These are phyloP conservation scores for Gossypium stocksii DNA, from an alignment of 345 rosid species.

Conservation along the genomic window DNA sequence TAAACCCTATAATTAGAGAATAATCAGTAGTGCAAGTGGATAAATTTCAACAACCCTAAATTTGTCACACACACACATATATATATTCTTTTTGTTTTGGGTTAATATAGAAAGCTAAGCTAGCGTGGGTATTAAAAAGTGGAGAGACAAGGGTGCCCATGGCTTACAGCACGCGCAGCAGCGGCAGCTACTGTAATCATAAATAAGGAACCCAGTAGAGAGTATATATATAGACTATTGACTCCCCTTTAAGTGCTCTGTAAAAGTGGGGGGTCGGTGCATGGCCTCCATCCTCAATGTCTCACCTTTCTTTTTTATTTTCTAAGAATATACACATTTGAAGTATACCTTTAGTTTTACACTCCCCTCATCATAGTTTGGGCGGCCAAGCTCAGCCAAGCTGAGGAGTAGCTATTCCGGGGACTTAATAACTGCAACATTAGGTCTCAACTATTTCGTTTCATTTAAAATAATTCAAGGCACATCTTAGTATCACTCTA, in stretches of 20 bases:
- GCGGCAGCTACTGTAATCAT: constrained; percentile 18
- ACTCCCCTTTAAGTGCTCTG: constrained; percentile 23
- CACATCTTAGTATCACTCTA: too few relatives aligned
- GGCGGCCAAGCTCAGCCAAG: too few relatives aligned
- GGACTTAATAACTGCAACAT: too few relatives aligned
- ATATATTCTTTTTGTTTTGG: background rate
- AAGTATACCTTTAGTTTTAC: too few relatives aligned
- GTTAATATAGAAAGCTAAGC: background rate
- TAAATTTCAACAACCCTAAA: background rate
- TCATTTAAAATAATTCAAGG: too few relatives aligned
- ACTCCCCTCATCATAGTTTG: too few relatives aligned
- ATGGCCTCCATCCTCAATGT: constrained; percentile 15
- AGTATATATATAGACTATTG: background rate
- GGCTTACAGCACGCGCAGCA: constrained; percentile 29
- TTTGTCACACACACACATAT: background rate
- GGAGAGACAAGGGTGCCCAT: background rate
- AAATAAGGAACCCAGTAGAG: background rate
- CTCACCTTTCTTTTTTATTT: constrained; percentile 14
- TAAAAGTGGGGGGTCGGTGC: constrained; percentile 27
- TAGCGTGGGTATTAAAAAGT: background rate
- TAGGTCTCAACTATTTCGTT: too few relatives aligned
- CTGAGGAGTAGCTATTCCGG: too few relatives aligned
- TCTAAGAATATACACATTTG: too few relatives aligned
- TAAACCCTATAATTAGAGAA: background rate
- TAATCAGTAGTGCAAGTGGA: background rate